Conservation (phyloP, 2,329 filamentous ascomycete species). For the Claviceps digitariae region DNA sequence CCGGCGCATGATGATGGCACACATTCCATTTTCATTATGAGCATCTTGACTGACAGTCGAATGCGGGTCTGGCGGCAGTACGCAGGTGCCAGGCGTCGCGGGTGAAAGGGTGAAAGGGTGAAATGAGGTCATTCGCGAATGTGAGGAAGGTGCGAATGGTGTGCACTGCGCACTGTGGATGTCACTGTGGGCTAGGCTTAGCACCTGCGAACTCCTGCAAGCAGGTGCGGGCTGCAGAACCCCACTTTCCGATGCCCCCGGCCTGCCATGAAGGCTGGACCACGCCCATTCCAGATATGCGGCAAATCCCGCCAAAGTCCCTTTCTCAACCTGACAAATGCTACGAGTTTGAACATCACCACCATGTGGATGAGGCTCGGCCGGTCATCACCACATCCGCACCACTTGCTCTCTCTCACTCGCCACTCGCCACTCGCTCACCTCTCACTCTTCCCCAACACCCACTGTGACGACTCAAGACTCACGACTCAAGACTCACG, state of each 20-base stretch:
- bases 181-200: no score
- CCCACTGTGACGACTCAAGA: no score
- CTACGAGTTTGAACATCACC: no score
- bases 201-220: no score
- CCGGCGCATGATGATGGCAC: no score
- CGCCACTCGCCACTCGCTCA: neutral
- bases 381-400: neutral
- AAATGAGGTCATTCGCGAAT: neutral
- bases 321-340: no score
- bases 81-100: neutral
- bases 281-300: neutral
- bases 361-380: neutral
- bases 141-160: neutral
- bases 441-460: neutral
- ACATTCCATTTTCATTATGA: no score
- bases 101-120: no score
- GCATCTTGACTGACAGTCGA: neutral
- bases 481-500: no score
- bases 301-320: neutral
- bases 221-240: neutral
- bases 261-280: no score
- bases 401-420: neutral
- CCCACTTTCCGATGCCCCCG: no score
- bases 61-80: neutral
- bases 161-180: no score